Conservation (phyloP, 2,329 filamentous ascomycete genomes). For the Alternaria novae-zelandiae region DNA sequence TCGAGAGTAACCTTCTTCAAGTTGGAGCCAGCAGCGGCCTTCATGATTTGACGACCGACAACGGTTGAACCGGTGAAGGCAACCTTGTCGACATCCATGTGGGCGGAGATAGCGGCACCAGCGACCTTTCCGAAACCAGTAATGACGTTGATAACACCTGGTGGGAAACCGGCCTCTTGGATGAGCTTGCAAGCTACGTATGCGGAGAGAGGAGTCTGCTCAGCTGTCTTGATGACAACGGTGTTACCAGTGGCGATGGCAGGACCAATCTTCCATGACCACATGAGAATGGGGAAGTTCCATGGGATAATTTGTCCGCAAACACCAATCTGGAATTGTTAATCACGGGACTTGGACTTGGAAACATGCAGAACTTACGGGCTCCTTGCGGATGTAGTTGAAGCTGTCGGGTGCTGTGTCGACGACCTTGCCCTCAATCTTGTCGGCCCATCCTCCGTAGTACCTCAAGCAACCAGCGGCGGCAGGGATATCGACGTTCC, state of each 20-base stretch:
- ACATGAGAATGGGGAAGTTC: slow-evolving; percentile 87
- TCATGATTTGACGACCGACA: slow-evolving; percentile 78
- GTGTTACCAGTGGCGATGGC: slow-evolving; percentile 76
- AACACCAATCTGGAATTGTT: slow-evolving; percentile 66
- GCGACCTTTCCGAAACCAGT: slow-evolving; percentile 80
- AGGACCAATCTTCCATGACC: slow-evolving; percentile 81
- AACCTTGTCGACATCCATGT: slow-evolving; percentile 84
- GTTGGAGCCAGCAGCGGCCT: slow-evolving; percentile 78
- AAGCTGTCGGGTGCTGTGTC: slow-evolving; percentile 80
- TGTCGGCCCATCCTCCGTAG: slow-evolving; percentile 91
- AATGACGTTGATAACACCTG: slow-evolving; percentile 77
- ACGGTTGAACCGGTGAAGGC: slow-evolving; percentile 81
- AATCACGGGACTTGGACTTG: slow-evolving; percentile 6
- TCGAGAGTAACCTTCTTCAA: slow-evolving; percentile 83
- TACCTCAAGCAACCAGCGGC: slow-evolving; percentile 78
- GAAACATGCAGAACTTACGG: slow-evolving; percentile 53
- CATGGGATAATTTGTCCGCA: slow-evolving; percentile 89
- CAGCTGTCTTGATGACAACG: slow-evolving; percentile 75
- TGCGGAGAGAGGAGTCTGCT: slow-evolving; percentile 76
- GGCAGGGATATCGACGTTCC: slow-evolving; percentile 70
- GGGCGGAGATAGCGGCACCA: slow-evolving; percentile 75
- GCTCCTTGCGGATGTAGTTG: slow-evolving; percentile 82
- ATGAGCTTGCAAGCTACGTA: slow-evolving; percentile 69
- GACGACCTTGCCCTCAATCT: slow-evolving; percentile 86
- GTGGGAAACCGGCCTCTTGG: slow-evolving; percentile 79